A percentile compares a stretch with the other conserved stretches of the same genome.
These are phyloP conservation scores for Colletotrichum musae DNA, from an alignment of 2,329 filamentous ascomycete genomes.

Conservation along the genomic window DNA sequence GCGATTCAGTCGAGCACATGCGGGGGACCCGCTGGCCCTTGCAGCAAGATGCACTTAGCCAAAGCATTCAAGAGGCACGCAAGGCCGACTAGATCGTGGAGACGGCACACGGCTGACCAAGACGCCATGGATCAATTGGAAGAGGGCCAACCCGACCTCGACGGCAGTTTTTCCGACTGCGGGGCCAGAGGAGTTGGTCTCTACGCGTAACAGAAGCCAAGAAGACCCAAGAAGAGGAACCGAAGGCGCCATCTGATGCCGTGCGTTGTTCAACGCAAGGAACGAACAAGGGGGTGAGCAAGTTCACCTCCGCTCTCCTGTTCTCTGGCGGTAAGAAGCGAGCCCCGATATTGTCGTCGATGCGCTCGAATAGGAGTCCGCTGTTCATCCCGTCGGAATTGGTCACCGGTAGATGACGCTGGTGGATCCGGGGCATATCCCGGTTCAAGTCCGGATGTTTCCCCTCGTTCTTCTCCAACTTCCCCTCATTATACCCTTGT, in stretches of 20 bases:
- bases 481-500: constrained; percentile 26
- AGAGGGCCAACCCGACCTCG: constrained; percentile 29
- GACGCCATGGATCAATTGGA: constrained; percentile 11
- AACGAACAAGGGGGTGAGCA: background rate
- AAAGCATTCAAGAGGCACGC: background rate
- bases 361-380: constrained; percentile 36
- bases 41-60: background rate
- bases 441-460: constrained; percentile 21
- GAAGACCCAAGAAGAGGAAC: constrained; percentile 6
- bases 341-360: constrained; percentile 26
- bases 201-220: background rate
- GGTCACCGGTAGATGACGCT: constrained; percentile 27
- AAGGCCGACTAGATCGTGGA: background rate
- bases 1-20: background rate
- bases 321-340: background rate
- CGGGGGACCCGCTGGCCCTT: background rate
- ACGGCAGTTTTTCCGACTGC: constrained; percentile 4
- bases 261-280: background rate
- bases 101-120: background rate
- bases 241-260: constrained; percentile 2
- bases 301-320: too few relatives aligned
- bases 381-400: constrained; percentile 1
- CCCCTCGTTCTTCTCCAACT: constrained; percentile 32
- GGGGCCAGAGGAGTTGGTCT: background rate
- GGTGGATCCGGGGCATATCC: constrained; percentile 33